A percentile compares a stretch with the other conserved stretches of the same genome.
Conservation (phyloP, 495 filamentous ascomycete genomes). For the Recurvomyces mirabilis region DNA sequence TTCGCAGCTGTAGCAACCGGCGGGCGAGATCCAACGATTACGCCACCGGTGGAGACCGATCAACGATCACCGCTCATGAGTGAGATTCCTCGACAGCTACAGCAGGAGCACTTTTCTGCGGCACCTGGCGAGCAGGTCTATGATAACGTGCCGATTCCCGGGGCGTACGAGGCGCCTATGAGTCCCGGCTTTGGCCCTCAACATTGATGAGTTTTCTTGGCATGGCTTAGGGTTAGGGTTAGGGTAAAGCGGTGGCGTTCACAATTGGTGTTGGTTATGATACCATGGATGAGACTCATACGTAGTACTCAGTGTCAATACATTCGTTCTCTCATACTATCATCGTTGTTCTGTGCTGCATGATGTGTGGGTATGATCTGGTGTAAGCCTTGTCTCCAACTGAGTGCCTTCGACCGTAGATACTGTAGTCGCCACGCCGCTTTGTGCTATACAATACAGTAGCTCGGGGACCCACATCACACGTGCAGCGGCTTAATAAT, state of each 20-base stretch:
- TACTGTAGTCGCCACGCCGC: no score
- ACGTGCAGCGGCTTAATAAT: no score
- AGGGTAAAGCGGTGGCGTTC: conserved; percentile 5
- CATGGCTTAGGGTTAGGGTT: conserved; percentile 8
- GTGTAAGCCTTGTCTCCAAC: no score
- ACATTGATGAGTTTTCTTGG: conserved; percentile 7
- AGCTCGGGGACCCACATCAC: no score
- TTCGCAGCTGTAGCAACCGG: conserved; percentile 37
- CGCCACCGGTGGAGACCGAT: conserved; percentile 1
- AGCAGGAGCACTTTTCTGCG: conserved; percentile 37
- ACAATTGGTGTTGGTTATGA: no score
- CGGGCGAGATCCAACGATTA: conserved; percentile 2
- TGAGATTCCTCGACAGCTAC: conserved; percentile 20
- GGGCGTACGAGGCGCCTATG: conserved; percentile 39
- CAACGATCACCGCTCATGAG: conserved; percentile 22
- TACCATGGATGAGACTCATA: no score
- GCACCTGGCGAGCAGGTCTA: conserved; percentile 55
- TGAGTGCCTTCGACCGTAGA: no score
- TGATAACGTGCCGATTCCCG: conserved; percentile 56
- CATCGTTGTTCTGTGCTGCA: no score
- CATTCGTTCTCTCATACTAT: no score
- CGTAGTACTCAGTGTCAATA: no score
- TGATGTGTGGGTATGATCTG: no score
- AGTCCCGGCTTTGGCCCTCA: conserved; percentile 9
- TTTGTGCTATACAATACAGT: no score